A percentile compares a stretch with the other conserved stretches of the same genome.
Conservation (phyloP, 352 stramenopile genomes). For the Globisporangium okanoganense region DNA sequence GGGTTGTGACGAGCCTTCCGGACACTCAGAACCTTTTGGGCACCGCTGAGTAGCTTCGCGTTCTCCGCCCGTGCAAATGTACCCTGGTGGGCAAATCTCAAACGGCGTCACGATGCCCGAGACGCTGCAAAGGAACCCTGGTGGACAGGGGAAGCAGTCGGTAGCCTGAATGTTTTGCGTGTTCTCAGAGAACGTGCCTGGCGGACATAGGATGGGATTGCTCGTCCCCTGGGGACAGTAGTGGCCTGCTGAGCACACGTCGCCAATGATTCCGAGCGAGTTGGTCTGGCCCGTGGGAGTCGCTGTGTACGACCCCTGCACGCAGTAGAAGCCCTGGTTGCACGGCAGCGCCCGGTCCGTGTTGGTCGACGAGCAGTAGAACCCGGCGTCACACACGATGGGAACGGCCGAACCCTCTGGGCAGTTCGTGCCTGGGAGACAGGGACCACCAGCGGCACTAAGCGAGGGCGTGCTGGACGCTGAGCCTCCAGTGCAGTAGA, state of each 20-base stretch:
- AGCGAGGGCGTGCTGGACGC: slow-evolving; percentile 42
- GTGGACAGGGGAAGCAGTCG: slow-evolving; percentile 68
- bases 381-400: slow-evolving; percentile 76
- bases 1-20: slow-evolving; percentile 46
- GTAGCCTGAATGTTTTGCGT: slow-evolving; percentile 49
- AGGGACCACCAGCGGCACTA: slow-evolving; percentile 53
- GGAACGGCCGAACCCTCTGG: slow-evolving; percentile 75
- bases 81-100: slow-evolving; percentile 51
- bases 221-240: slow-evolving; percentile 79
- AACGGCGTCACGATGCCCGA: slow-evolving; percentile 47
- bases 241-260: slow-evolving; percentile 66
- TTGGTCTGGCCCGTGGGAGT: slow-evolving; percentile 71
- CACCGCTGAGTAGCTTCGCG: slow-evolving; percentile 50
- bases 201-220: slow-evolving; percentile 75
- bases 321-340: slow-evolving; percentile 82
- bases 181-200: slow-evolving; percentile 65
- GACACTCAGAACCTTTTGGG: slow-evolving; percentile 72
- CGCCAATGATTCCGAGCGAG: slow-evolving; percentile 62
- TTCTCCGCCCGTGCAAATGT: slow-evolving; percentile 60
- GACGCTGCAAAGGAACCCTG: slow-evolving; percentile 51
- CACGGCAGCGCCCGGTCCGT: slow-evolving; percentile 68
- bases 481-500: slow-evolving; percentile 76
- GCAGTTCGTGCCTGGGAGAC: slow-evolving; percentile 85
- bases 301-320: slow-evolving; percentile 79
- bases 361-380: slow-evolving; percentile 79